Conservation (phyloP, 2,329 filamentous ascomycete genomes). For the Talaromyces piceae region DNA sequence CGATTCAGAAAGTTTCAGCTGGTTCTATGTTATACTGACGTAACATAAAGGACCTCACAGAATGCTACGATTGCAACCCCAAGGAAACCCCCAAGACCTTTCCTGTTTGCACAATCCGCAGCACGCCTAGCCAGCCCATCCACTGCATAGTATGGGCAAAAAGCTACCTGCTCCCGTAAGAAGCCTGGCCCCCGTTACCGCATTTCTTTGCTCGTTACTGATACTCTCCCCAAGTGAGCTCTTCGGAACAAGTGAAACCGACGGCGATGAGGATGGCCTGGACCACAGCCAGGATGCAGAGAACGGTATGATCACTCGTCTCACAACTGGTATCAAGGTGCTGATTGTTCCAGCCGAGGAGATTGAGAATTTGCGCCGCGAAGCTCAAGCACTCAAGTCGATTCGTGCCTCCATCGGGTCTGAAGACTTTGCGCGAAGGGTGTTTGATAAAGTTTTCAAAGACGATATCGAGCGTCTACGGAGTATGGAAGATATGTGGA, state of each 20-base stretch:
- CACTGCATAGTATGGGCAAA: constrained; percentile 99
- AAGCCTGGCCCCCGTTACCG: background rate
- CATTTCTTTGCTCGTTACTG: no score
- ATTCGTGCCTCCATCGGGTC: constrained; percentile 78
- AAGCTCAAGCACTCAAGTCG: constrained; percentile 73
- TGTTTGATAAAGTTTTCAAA: constrained; percentile 91
- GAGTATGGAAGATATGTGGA: constrained; percentile 96
- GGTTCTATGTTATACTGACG: background rate
- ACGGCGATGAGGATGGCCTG: constrained; percentile 56
- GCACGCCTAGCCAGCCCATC: constrained; percentile 90
- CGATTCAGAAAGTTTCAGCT: background rate
- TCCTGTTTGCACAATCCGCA: constrained; percentile 94
- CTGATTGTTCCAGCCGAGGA: constrained; percentile 52
- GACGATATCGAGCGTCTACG: constrained; percentile 74
- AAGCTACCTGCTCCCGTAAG: constrained; percentile 77
- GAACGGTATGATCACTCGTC: constrained; percentile 50
- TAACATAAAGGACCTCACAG: constrained; percentile 49
- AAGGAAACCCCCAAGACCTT: constrained; percentile 91
- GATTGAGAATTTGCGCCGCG: constrained; percentile 77
- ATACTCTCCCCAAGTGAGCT: constrained; percentile 56
- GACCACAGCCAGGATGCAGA: constrained; percentile 75
- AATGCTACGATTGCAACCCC: constrained; percentile 90
- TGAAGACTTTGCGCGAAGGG: constrained; percentile 63
- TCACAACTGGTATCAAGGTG: background rate
- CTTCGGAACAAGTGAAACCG: constrained; percentile 85